phyloP scores from a whole-genome alignment of 495 filamentous ascomycete genomes.

The Evernia prunastri region DNA sequence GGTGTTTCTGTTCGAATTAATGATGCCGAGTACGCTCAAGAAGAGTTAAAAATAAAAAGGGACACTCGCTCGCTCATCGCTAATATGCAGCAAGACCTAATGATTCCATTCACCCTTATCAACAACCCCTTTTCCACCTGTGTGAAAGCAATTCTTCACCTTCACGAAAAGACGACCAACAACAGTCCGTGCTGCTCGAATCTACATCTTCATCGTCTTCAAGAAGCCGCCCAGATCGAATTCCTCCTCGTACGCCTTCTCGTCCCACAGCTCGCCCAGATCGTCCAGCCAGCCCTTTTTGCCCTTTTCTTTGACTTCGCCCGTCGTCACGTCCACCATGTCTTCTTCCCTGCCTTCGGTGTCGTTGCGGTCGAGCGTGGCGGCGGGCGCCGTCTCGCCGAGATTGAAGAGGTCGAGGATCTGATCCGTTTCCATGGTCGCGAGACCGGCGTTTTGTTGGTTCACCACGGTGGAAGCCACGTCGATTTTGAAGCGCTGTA shows the following conservation, averaged over 20 bases:
- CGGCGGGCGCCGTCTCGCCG: conserved; percentile 61
- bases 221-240: conserved; percentile 92
- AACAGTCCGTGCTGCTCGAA: neutral
- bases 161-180: neutral
- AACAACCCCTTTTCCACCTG: neutral
- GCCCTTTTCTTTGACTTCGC: conserved; percentile 87
- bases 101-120: neutral
- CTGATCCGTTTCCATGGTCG: conserved; percentile 96
- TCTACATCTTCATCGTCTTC: conserved; percentile 67
- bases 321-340: conserved; percentile 86
- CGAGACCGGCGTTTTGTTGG: conserved; percentile 93
- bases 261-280: conserved; percentile 92
- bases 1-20: no score
- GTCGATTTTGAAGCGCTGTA: conserved; percentile 99
- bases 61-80: no score
- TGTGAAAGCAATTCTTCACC: neutral
- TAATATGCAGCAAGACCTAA: neutral
- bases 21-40: no score
- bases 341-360: conserved; percentile 67
- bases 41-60: no score
- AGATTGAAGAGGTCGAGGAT: conserved; percentile 95
- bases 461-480: conserved; percentile 97
- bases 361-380: conserved; percentile 43
- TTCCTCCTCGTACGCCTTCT: conserved; percentile 91
- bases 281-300: conserved; percentile 96